Evolutionary conservation across 73 alveolate species (phyloP).

Genomic region (Effrenium voratum): DNA sequence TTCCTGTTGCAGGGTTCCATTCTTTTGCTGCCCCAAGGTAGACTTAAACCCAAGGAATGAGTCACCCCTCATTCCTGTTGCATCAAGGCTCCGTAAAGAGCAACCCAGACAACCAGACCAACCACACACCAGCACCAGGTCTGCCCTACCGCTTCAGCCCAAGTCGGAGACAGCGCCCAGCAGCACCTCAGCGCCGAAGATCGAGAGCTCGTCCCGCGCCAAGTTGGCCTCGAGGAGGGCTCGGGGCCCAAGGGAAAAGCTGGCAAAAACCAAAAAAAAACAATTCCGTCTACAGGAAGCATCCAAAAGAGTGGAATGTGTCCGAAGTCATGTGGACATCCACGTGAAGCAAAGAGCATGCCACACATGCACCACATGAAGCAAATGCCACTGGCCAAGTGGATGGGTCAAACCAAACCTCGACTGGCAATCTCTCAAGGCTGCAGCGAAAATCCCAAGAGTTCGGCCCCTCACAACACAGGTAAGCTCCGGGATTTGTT

Average conservation of each 20-base stretch:
- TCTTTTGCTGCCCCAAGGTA: neutral
- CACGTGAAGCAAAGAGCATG: neutral
- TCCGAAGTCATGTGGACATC: neutral
- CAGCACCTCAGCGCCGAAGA: conserved; percentile 53
- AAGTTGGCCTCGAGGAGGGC: neutral
- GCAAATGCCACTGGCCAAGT: no score
- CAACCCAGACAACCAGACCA: neutral
- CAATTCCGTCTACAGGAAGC: neutral
- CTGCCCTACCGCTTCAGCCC: neutral
- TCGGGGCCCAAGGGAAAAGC: no score
- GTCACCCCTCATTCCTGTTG: neutral
- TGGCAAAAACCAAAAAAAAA: no score
- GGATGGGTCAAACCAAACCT: no score
- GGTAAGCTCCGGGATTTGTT: no score
- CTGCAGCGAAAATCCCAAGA: no score
- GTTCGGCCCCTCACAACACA: no score
- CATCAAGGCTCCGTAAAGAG: neutral
- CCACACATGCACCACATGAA: neutral
- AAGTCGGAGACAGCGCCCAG: conserved; percentile 28
- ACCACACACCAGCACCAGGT: neutral
- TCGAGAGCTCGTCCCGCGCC: conserved; percentile 6
- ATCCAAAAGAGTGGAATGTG: neutral
- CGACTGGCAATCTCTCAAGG: no score
- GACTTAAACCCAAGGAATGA: neutral
- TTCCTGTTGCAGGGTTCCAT: neutral